Evolutionary conservation across 768 basidiomycete genomes (phyloP).

Genomic region (Naganishia antarctica): DNA sequence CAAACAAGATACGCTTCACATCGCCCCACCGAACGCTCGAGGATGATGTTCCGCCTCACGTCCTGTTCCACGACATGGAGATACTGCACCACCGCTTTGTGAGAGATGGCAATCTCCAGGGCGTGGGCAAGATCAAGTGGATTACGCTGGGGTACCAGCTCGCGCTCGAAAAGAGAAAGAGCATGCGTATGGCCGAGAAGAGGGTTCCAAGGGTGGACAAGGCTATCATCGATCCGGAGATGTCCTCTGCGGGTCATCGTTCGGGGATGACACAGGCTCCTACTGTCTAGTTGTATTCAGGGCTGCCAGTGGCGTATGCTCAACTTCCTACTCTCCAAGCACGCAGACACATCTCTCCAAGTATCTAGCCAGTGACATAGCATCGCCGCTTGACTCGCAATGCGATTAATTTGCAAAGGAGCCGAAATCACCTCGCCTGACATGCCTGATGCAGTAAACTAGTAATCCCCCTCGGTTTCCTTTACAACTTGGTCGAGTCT

Average conservation of each 20-base stretch:
- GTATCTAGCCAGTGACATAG: no score
- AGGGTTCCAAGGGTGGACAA: background rate
- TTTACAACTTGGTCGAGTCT: no score
- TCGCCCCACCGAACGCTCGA: slow-evolving; percentile 62
- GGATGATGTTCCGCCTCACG: slow-evolving; percentile 70
- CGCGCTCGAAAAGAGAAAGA: slow-evolving; percentile 61
- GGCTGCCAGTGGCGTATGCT: no score
- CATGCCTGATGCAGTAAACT: no score
- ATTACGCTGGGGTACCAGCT: slow-evolving; percentile 68
- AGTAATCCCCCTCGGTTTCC: no score
- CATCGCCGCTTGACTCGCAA: no score
- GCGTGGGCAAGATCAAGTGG: slow-evolving; percentile 68
- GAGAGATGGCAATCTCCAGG: slow-evolving; percentile 48
- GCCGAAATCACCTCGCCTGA: no score
- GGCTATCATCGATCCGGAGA: background rate
- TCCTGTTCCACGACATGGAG: slow-evolving; percentile 73
- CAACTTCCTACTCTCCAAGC: no score
- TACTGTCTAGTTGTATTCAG: no score
- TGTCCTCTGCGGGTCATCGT: background rate
- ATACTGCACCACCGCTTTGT: slow-evolving; percentile 70
- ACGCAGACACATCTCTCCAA: no score
- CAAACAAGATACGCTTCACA: slow-evolving; percentile 61
- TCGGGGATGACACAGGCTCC: no score
- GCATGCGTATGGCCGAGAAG: slow-evolving; percentile 48
- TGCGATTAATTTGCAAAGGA: no score